Percentiles rank a stretch among this genome's conserved stretches.
Evolutionary conservation across 768 basidiomycete species (phyloP).

Genomic region (Russula ochroleuca): DNA sequence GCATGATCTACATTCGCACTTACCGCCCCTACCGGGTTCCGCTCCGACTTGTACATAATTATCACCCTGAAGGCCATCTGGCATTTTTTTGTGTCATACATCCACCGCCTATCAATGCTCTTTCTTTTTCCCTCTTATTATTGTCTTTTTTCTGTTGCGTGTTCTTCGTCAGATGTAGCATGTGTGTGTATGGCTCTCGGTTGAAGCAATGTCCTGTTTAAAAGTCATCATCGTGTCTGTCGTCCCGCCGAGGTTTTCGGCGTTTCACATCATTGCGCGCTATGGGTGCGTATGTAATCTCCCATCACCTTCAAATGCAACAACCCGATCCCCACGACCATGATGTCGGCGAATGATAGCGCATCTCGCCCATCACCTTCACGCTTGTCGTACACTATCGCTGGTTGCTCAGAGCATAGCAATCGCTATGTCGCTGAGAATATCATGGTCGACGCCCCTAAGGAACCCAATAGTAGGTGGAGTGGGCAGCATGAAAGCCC

Average conservation of each 20-base stretch:
- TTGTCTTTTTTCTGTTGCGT: slow-evolving; percentile 23
- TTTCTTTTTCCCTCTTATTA: slow-evolving; percentile 19
- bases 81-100: slow-evolving; percentile 22
- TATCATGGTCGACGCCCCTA: slow-evolving; percentile 58
- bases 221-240: slow-evolving; percentile 7
- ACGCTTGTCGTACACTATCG: slow-evolving; percentile 36
- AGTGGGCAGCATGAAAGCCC: slow-evolving; percentile 59
- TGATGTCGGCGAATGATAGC: neutral
- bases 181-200: slow-evolving; percentile 41
- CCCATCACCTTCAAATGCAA: slow-evolving; percentile 1
- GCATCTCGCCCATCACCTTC: slow-evolving; percentile 4
- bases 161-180: slow-evolving; percentile 38
- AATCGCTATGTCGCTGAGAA: slow-evolving; percentile 66
- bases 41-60: slow-evolving; percentile 23
- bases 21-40: slow-evolving; percentile 9
- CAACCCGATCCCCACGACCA: neutral
- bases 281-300: neutral
- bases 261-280: neutral
- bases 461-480: slow-evolving; percentile 69
- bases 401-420: slow-evolving; percentile 64
- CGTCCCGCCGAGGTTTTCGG: neutral
- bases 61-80: slow-evolving; percentile 9
- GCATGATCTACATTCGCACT: slow-evolving; percentile 29
- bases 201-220: slow-evolving; percentile 32
- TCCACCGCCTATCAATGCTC: slow-evolving; percentile 26